Base-by-base conservation (phyloP, 2,329 filamentous ascomycete genomes). In the Xylariaceae sp. region DNA sequence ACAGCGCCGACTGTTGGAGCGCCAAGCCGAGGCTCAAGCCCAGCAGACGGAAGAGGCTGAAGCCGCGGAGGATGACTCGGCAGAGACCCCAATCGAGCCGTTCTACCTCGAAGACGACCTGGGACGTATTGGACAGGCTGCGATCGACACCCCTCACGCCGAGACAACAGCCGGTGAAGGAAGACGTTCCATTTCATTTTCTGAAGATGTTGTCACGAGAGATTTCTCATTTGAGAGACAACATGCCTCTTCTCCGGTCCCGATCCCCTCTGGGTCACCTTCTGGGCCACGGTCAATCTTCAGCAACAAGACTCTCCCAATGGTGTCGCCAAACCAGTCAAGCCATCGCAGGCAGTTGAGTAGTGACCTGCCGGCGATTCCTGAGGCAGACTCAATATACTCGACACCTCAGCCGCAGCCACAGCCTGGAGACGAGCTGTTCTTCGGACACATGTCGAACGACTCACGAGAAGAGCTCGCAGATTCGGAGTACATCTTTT, bases 91-190 rank as follows among this genome's bases (percentile, higher is more conserved):
- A 0, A 63, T 73, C 6, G 78, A 79, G 48, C 74, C 78, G 3
- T 79, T 81, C 50, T 73, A 78, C 54, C 69, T 80, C 7, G 73
- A 81, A 33, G 73, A 75, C 33, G 62, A 80, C 13, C 68, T 74
- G n/a, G 66, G 65, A 31, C 68, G 71, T 34, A 73, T 75, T 45
- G 71, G 70, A 43, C 9, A 4, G 16, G 13, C 34, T 5, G 66
- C 70, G n/a, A 68, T 70, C 22, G 62, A 68, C n/a, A 63, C 62
- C 12, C 50, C 67, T 6, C 62, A 63, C 2, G 54, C 65, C 2
- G 58, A 66, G 9, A 61, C 65, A 6, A 62, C 63, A 10, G 56
- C 60, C 18, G 64, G 64, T 10, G 66, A 69, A 28, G 63, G 60
- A 45, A 40, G 57, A 60, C 31, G 48, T 48, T 33, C 36, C 9